Percentiles rank a stretch among this genome's conserved stretches.
Evolutionary conservation across 345 rosid genomes (phyloP).

Genomic region (rapeseed (Brassica napus)): Da-Ae NC_063435.1:28899501-28900000

Average conservation of each 20-base stretch:
- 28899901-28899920: not conserved
- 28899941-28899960: not conserved
- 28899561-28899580: not conserved
- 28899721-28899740: not conserved
- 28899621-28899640: not conserved
- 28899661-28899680: not conserved
- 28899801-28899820: not conserved
- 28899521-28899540: conserved; percentile 5
- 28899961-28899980: not conserved
- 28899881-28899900: not conserved
- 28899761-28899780: not conserved
- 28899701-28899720: not conserved
- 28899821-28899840: not conserved
- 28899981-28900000: not conserved
- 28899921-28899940: not conserved
- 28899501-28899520: not conserved
- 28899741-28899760: too few relatives aligned
- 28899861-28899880: not conserved
- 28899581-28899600: not conserved
- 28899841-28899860: not conserved
- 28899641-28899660: not conserved
- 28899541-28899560: not conserved
- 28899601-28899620: not conserved
- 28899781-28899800: not conserved
- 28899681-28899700: not conserved